A percentile compares a stretch with the other conserved stretches of the same genome.
Conservation (phyloP, 768 basidiomycete species). For the Chalciporus chontae region DNA sequence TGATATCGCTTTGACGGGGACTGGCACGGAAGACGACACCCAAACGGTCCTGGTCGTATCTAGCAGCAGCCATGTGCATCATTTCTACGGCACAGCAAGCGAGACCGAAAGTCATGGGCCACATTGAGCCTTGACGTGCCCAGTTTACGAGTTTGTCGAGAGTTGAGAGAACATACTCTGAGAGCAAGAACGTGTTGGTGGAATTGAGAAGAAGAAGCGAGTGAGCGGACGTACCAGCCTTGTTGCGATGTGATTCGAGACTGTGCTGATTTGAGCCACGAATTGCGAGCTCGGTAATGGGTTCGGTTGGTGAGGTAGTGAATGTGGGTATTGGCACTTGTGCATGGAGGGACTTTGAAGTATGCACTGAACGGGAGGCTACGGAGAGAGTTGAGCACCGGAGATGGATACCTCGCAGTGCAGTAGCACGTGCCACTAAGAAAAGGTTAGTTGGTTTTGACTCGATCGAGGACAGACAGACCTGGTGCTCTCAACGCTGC, state of each 20-base stretch:
- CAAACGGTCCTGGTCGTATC: constrained; percentile 97
- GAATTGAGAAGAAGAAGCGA: neutral
- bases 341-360: constrained; percentile 43
- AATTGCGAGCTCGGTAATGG: constrained; percentile 70
- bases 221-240: constrained; percentile 58
- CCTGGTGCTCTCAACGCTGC: constrained; percentile 34
- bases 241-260: constrained; percentile 86
- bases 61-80: constrained; percentile 99
- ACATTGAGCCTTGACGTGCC: constrained; percentile 97
- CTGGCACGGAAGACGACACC: constrained; percentile 99
- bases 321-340: constrained; percentile 40
- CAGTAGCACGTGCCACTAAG: constrained; percentile 34
- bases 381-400: constrained; percentile 10
- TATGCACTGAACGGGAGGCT: constrained; percentile 57
- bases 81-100: constrained; percentile 99
- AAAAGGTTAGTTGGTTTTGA: constrained; percentile 27
- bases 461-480: constrained; percentile 27
- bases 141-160: constrained; percentile 97
- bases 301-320: constrained; percentile 44
- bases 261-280: constrained; percentile 80
- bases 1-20: constrained; percentile 95
- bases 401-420: constrained; percentile 39
- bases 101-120: constrained; percentile 99
- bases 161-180: constrained; percentile 95
- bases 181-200: neutral